These are phyloP conservation scores for Cyclostephanos tholiformis DNA, from an alignment of 108 stramenopile genomes.

Conservation along the genomic window DNA sequence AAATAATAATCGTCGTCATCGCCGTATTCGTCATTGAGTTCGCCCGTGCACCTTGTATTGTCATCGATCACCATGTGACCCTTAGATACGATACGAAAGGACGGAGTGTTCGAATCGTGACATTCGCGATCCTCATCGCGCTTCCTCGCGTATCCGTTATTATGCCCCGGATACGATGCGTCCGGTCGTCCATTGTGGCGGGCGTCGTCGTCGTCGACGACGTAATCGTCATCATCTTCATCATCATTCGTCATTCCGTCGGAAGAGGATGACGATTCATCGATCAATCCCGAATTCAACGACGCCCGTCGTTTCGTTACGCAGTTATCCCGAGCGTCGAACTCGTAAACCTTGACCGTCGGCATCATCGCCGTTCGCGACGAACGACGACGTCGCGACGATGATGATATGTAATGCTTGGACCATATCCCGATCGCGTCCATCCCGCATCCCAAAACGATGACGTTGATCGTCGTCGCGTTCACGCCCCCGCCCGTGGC, in stretches of 20 bases:
- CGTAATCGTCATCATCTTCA: neutral
- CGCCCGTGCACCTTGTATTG: neutral
- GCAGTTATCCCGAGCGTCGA: slow-evolving; percentile 46
- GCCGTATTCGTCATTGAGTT: neutral
- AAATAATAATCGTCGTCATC: slow-evolving; percentile 38
- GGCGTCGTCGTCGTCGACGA: too few species aligned
- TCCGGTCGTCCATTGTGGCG: too few species aligned
- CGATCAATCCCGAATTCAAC: slow-evolving; percentile 27
- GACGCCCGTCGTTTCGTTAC: slow-evolving; percentile 24
- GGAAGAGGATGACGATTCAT: neutral
- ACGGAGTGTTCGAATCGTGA: neutral
- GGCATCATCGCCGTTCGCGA: too few species aligned
- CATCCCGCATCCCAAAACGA: slow-evolving; percentile 76
- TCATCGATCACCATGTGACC: neutral
- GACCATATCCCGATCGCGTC: slow-evolving; percentile 79
- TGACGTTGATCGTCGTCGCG: slow-evolving; percentile 46
- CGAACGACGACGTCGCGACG: slow-evolving; percentile 11
- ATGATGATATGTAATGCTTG: slow-evolving; percentile 29
- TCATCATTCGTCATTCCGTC: neutral
- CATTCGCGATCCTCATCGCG: neutral
- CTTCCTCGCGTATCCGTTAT: too few species aligned
- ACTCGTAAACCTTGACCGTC: slow-evolving; percentile 32
- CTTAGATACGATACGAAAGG: neutral
- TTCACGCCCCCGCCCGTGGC: neutral
- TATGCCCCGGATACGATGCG: neutral